Evolutionary conservation across 306 rosid species (phyloP).

Genomic region (Vigna nakashimae): DNA sequence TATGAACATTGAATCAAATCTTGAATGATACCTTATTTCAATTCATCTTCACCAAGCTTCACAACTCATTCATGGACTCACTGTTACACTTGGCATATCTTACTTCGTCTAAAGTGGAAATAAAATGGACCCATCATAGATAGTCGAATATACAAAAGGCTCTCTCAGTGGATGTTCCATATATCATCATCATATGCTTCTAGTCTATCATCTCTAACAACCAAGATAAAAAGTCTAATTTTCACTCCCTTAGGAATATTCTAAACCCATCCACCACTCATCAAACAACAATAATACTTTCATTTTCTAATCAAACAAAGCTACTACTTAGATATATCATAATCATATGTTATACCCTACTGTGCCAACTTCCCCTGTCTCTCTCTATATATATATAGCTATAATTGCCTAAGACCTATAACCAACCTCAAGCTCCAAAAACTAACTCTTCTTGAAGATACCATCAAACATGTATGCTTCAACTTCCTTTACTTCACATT

Average conservation of each 20-base stretch:
- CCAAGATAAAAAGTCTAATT: slow-evolving; percentile 18
- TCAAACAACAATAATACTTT: neutral
- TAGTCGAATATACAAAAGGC: slow-evolving; percentile 41
- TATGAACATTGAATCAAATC: slow-evolving; percentile 11
- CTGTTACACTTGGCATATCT: slow-evolving; percentile 38
- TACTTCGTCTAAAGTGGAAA: slow-evolving; percentile 51
- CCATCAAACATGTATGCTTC: slow-evolving; percentile 57
- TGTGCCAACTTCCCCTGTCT: slow-evolving; percentile 23
- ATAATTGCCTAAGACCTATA: neutral
- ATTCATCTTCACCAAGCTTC: slow-evolving; percentile 22
- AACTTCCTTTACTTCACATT: slow-evolving; percentile 46
- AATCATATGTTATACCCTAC: slow-evolving; percentile 6
- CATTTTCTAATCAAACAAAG: slow-evolving; percentile 7
- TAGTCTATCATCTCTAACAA: slow-evolving; percentile 43
- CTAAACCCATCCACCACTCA: slow-evolving; percentile 24
- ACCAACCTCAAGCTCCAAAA: slow-evolving; percentile 37
- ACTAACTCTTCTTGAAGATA: slow-evolving; percentile 18
- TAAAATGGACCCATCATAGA: slow-evolving; percentile 47
- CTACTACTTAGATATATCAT: slow-evolving; percentile 10
- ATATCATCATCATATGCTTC: neutral
- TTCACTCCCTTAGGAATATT: slow-evolving; percentile 37
- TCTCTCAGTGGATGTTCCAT: slow-evolving; percentile 61
- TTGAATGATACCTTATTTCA: neutral
- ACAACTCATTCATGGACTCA: neutral
- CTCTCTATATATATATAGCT: slow-evolving; percentile 24